Base-by-base conservation (phyloP, 2,329 filamentous ascomycete species). In the Clonostachys solani region DNA sequence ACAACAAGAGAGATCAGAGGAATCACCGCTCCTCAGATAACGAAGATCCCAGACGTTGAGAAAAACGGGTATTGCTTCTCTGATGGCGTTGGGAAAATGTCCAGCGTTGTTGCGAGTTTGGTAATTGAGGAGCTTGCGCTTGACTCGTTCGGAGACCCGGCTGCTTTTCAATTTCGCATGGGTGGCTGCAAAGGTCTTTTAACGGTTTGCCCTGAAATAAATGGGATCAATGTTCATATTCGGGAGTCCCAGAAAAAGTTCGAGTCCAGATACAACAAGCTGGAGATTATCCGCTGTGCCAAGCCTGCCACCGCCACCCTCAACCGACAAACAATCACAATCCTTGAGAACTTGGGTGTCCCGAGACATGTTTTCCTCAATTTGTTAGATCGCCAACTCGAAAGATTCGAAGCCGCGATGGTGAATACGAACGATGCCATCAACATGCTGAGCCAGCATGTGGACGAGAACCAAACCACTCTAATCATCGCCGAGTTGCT, bases 21-120 rank as follows among this genome's bases (percentile, higher is more conserved):
- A 15, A 80, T 84, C 18, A 77, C 75, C 0, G 79, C 86, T 7
- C 80, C 80, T 0, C 72, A 75, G 2, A 72, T 79, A 12, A 71
- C 73, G 6, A 80, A 72, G 5, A 88, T 92, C 33, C 65, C 75
- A 1, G 94, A 97, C 53, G 78, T 97, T 17, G 72, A 83, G 49
- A 75, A 77, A 3, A 83, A 87, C 42, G 79, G 73, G 0, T 84
- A 81, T 58, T 86, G 74, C 50, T 99, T 97, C 62, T 94, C 88
- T 0, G 94, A 99, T 58, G 94, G 94, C 0, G 88, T 97, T 4
- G 94, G 94, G 2, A 95, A 90, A 60, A 89, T 99, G n/a, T 96
- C 92, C 0, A 68, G 67, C 1, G 84, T 89, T 49, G 71, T 96
- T 18, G 88, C 91, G 1, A 72, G 82, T 29, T 80, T 94, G 66